phyloP scores from a whole-genome alignment of 768 basidiomycete species.

The Boletus subparvulus region DNA sequence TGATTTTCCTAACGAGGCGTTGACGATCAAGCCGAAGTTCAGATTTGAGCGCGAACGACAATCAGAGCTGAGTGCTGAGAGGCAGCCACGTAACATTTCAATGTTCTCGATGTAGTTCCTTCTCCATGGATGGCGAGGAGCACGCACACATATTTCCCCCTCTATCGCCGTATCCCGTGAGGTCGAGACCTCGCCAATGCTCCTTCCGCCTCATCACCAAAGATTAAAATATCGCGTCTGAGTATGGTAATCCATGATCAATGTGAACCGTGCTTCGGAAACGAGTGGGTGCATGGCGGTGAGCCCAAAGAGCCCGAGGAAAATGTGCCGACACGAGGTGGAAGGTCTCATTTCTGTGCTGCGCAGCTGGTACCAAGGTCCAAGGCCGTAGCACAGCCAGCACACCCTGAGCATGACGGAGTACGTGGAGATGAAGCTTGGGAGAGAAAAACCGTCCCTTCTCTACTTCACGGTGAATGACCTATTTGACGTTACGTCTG shows the following conservation, averaged over 20 bases:
- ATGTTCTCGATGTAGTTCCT: neutral
- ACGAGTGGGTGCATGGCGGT: conserved; percentile 13
- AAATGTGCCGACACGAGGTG: conserved; percentile 17
- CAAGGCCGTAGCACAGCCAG: conserved; percentile 1
- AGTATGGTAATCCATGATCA: conserved; percentile 6
- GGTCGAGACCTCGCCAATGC: conserved; percentile 10
- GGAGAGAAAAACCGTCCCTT: neutral
- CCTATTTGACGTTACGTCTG: neutral
- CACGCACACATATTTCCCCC: neutral
- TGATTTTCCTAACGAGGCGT: conserved; percentile 20
- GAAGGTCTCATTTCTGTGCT: conserved; percentile 6
- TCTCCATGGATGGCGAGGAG: conserved; percentile 11
- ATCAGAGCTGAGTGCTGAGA: conserved; percentile 17
- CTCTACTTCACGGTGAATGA: neutral
- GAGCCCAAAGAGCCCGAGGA: neutral
- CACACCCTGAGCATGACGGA: neutral
- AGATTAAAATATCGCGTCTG: conserved; percentile 22
- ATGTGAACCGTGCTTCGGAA: conserved; percentile 5
- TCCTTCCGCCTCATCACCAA: conserved; percentile 8
- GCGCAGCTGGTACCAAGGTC: neutral
- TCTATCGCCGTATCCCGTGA: conserved; percentile 5
- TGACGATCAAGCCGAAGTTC: conserved; percentile 10
- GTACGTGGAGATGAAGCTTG: neutral
- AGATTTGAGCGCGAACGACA: neutral
- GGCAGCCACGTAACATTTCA: neutral